phyloP scores from a whole-genome alignment of 495 filamentous ascomycete species.

The Daldinia grandis region DNA sequence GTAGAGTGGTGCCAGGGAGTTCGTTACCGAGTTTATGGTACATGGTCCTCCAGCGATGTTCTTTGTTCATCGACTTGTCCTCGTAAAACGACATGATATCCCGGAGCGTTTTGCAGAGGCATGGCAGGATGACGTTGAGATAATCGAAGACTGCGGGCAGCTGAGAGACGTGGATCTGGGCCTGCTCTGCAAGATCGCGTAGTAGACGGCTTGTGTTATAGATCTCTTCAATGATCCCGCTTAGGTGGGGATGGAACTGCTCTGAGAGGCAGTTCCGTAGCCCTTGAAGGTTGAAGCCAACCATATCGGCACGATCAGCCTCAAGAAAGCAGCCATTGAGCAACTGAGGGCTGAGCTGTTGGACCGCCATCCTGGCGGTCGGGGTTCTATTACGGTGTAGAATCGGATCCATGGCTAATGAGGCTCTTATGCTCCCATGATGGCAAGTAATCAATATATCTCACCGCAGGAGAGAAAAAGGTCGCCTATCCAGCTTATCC shows the following conservation, averaged over 20 bases:
- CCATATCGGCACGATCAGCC: slow-evolving; percentile 55
- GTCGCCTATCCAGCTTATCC: slow-evolving; percentile 20
- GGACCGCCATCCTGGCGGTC: slow-evolving; percentile 18
- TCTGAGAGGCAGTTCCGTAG: slow-evolving; percentile 52
- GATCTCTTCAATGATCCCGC: slow-evolving; percentile 54
- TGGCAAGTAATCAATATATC: slow-evolving; percentile 18
- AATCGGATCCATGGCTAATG: slow-evolving; percentile 28
- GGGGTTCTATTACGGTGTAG: slow-evolving; percentile 23
- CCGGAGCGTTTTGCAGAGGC: slow-evolving; percentile 55
- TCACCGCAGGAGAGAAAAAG: slow-evolving; percentile 12
- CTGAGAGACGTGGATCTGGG: slow-evolving; percentile 57
- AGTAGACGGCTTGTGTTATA: slow-evolving; percentile 53
- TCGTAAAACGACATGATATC: slow-evolving; percentile 62
- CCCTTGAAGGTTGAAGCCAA: slow-evolving; percentile 52
- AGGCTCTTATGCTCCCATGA: slow-evolving; percentile 29
- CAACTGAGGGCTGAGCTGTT: slow-evolving; percentile 44
- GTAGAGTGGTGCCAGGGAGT: slow-evolving; percentile 57
- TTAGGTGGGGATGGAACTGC: slow-evolving; percentile 53
- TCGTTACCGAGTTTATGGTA: slow-evolving; percentile 61
- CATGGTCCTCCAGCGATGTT: slow-evolving; percentile 62
- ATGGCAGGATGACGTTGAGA: slow-evolving; percentile 61
- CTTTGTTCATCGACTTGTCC: slow-evolving; percentile 54
- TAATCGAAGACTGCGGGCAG: slow-evolving; percentile 59
- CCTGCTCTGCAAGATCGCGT: slow-evolving; percentile 60
- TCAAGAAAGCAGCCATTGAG: slow-evolving; percentile 57